Evolutionary conservation across 768 basidiomycete genomes (phyloP), one percentile per base, ranked within the genome.

Genomic region (Calocybe cyanea): DNA sequence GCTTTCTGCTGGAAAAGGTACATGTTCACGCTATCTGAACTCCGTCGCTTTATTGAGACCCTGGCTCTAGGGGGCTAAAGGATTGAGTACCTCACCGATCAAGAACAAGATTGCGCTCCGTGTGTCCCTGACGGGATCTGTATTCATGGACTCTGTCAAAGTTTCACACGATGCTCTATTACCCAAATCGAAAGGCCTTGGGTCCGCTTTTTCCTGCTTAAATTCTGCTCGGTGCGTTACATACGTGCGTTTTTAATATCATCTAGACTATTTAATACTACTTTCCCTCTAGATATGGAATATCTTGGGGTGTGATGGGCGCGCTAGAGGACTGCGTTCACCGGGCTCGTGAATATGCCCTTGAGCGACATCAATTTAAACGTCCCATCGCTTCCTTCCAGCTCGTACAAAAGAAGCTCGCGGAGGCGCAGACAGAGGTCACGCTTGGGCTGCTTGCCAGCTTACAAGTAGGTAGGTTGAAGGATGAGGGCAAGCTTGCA

Each of bases 351-450:
- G 74, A 75, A 9, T 97, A 98, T 60, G 87, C 92, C 8, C 77
- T 96, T 25, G 90, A 96, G 60, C 78, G 94, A 13, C 78, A 84
- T 38, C 95, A 98, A 65, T 98, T 98, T 70, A 74, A 80, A 18
- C 81, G 86, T 30, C 92, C 93, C 0, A 72, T 97, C 2, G 94
- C 91, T 1, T 87, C 87, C 4, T 98, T 95, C 81, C 95, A 98
- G 65, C 83, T 98, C n/a, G 76, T 97, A 14, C 94, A 97, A 64
- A 95, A 95, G 80, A 98, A 98, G 66, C 76, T 98, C 13, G 92
- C 87, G 2, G 93, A 97, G 53, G 93, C 95, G 10, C 86, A 92
- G 52, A 89, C 85, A 1, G 92, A 96, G 58, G 78, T 83, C 7
- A 79, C 85, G 1, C 71, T 94, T 10, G 91, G 93, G 5, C 68